Evolutionary conservation across 495 filamentous ascomycete species (phyloP).

Genomic region (Emericellopsis terricola): DNA sequence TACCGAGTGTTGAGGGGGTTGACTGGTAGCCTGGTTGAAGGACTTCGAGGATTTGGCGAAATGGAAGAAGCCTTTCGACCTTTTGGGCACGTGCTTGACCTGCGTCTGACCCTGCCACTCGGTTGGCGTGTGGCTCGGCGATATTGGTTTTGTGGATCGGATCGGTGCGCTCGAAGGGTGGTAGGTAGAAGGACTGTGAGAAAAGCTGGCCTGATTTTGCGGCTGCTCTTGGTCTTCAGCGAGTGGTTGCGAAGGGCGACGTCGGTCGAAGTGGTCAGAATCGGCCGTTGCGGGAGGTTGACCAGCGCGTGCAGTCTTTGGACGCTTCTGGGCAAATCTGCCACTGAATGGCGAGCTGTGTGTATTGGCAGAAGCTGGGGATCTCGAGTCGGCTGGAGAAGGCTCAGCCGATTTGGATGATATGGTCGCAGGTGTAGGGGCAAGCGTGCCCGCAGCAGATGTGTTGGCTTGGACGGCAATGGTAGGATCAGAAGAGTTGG

Average conservation of each 20-base stretch:
- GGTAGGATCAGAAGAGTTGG: slow-evolving; percentile 6
- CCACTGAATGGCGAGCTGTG: not conserved
- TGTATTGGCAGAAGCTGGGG: not conserved
- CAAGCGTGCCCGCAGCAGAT: too few species aligned
- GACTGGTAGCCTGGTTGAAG: slow-evolving; percentile 15
- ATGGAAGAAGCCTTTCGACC: slow-evolving; percentile 25
- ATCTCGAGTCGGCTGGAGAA: slow-evolving; percentile 3
- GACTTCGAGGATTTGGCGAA: slow-evolving; percentile 22
- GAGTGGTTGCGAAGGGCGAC: not conserved
- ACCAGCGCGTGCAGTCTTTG: not conserved
- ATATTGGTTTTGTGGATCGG: too few species aligned
- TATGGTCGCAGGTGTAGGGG: too few species aligned
- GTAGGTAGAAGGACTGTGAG: slow-evolving; percentile 5
- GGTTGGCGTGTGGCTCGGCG: too few species aligned
- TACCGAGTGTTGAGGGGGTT: slow-evolving; percentile 13
- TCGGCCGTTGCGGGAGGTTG: not conserved
- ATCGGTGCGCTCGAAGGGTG: slow-evolving; percentile 10
- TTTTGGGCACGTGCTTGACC: slow-evolving; percentile 13
- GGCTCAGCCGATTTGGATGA: slow-evolving; percentile 9
- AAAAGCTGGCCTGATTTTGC: not conserved
- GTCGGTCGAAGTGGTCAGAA: not conserved
- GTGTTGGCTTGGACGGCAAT: slow-evolving; percentile 8
- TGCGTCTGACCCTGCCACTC: too few species aligned
- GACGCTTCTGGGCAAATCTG: not conserved
- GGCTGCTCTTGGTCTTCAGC: not conserved